Evolutionary conservation across 73 alveolate genomes (phyloP).

Genomic region (Symbiodinium natans): DNA sequence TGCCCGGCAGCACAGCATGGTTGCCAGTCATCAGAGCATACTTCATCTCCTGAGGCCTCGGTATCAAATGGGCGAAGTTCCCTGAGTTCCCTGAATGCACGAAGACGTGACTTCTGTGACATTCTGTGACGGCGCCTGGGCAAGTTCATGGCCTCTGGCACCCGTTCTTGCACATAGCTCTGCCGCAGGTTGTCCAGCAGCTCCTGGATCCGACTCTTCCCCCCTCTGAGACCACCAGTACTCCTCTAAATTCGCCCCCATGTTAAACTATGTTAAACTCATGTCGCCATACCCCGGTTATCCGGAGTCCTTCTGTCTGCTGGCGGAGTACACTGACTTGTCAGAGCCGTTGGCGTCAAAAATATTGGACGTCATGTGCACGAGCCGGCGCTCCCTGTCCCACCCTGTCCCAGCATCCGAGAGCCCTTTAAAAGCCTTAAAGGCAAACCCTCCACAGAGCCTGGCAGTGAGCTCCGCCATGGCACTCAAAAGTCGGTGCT

Average conservation of each 20-base stretch:
- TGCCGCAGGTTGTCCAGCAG: constrained; percentile 22
- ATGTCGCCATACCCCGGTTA: no score
- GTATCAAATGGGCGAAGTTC: not conserved
- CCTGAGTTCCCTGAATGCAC: not conserved
- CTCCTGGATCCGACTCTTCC: not conserved
- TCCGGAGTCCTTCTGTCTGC: constrained; percentile 76
- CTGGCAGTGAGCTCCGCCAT: constrained; percentile 10
- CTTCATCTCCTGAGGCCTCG: constrained; percentile 45
- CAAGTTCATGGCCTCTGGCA: constrained; percentile 57
- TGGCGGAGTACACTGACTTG: constrained; percentile 61
- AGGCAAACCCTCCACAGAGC: not conserved
- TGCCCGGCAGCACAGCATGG: constrained; percentile 54
- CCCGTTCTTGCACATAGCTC: constrained; percentile 30
- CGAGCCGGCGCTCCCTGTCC: constrained; percentile 69
- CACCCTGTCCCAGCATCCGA: not conserved
- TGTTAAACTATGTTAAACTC: no score
- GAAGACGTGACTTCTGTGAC: not conserved
- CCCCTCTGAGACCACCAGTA: no score
- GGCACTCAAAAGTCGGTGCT: not conserved
- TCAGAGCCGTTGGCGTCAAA: constrained; percentile 18
- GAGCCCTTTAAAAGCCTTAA: not conserved
- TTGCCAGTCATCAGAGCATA: constrained; percentile 51
- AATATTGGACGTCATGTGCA: constrained; percentile 61
- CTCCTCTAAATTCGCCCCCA: no score
- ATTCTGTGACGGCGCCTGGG: constrained; percentile 32